phyloP scores from a whole-genome alignment of 2,329 filamentous ascomycete species.

The Talaromyces sp. region DNA sequence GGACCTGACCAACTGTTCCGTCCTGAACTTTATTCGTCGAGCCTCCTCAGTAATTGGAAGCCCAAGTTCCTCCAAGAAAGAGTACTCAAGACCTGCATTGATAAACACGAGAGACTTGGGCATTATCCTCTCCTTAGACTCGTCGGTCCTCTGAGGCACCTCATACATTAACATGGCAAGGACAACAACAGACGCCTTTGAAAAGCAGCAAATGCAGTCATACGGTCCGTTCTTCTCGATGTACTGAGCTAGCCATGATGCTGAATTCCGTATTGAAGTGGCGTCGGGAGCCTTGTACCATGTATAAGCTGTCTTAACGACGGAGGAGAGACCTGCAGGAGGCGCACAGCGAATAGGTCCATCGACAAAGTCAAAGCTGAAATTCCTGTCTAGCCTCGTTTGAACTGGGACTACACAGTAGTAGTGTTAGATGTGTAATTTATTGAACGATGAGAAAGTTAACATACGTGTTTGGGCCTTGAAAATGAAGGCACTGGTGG shows the following conservation, averaged over 20 bases:
- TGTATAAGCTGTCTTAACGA: conserved; percentile 43
- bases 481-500: conserved; percentile 39
- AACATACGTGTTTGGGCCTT: conserved; percentile 34
- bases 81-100: conserved; percentile 36
- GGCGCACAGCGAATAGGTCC: conserved; percentile 31
- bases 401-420: conserved; percentile 34
- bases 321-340: conserved; percentile 42
- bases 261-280: conserved; percentile 26
- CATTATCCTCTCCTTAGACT: background rate
- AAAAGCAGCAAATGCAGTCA: conserved; percentile 45
- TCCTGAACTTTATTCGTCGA: background rate
- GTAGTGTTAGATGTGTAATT: conserved; percentile 22
- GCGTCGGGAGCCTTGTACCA: conserved; percentile 31
- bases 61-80: conserved; percentile 34
- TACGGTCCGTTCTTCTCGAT: conserved; percentile 40
- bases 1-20: conserved; percentile 2
- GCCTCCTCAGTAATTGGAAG: conserved; percentile 30
- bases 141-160: background rate
- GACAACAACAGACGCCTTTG: conserved; percentile 42
- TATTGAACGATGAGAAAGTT: conserved; percentile 6
- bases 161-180: conserved; percentile 29
- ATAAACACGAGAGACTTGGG: conserved; percentile 38
- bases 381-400: conserved; percentile 18
- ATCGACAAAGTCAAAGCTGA: conserved; percentile 45
- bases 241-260: conserved; percentile 32